Evolutionary conservation across 805 yeast species (phyloP), one percentile per base, ranked within the genome.

Genomic region (Candida endomychidarum): DNA sequence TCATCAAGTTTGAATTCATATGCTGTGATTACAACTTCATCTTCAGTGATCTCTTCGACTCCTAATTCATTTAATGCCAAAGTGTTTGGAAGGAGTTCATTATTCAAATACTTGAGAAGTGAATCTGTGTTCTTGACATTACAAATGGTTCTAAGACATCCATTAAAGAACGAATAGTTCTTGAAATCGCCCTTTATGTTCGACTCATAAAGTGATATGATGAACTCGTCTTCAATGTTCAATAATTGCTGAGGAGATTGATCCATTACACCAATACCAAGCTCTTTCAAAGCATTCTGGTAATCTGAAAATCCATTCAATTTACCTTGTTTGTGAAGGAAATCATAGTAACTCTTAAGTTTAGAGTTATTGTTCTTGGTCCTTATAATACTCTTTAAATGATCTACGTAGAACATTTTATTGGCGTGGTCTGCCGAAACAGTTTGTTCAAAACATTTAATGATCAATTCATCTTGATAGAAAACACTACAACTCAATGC

Each of bases 11-110:
- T 80, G 30, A 83, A 69, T 42, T 83, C 81, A 52, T 78, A 85
- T 0, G 95, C 90, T 1, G 95, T 83, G 20, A 80, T 70, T 2
- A 87, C 75, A 31, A 85, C 78, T 46, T 86, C 93, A 53, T 70
- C 75, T 42, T 70, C 75, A 11, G 75, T 70, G 24, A 67, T 59
- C 37, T 65, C 72, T 42, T 68, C 74, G 18, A 69, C 60, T 8
- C 63, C 56, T 34, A 70, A 48, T 37, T 64, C 70, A 3, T 57
- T 59, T 27, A 65, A 42, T 1, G 74, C 70, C 15, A 66, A 49
- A 17, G 43, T 30, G 9, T 58, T 34, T 1, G 74, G 73, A 5
- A 69, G 41, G 15, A 70, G 30, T 40, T 68, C 74, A 5, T 43
- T 43, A 1, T 46, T 49, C n/a, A 67, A 35, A 32, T 49, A 67